Evolutionary conservation across 1,284 basidiomycete species (phyloP).

Genomic region (Ganoderma sinense): DNA sequence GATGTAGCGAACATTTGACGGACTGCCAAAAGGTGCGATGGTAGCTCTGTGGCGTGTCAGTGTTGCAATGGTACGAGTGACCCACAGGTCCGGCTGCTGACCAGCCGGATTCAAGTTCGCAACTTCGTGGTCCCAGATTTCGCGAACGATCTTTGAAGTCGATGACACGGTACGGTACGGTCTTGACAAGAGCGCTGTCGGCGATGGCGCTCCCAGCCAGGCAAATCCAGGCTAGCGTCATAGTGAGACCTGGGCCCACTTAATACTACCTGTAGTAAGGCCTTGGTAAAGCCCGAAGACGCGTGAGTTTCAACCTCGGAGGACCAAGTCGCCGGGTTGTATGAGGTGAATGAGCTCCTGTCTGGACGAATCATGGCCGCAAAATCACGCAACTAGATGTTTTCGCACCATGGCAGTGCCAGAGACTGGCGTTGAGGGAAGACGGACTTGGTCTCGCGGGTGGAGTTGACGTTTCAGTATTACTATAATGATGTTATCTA

Average conservation of each 20-base stretch:
- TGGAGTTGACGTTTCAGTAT: no score
- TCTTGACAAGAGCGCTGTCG: not conserved
- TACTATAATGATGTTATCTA: no score
- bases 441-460: not conserved
- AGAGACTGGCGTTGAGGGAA: not conserved
- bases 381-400: not conserved
- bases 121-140: not conserved
- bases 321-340: slow-evolving; percentile 6
- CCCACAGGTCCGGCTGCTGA: no score
- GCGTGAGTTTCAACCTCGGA: not conserved
- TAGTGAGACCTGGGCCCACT: no score
- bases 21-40: not conserved
- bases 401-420: not conserved
- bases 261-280: not conserved
- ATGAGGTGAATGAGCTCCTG: slow-evolving; percentile 5
- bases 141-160: not conserved
- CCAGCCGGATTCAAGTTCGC: not conserved
- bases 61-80: no score
- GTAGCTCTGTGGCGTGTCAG: not conserved
- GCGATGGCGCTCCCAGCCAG: not conserved
- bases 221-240: not conserved
- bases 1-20: no score
- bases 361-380: no score
- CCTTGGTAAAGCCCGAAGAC: not conserved
- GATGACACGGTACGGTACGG: not conserved